Evolutionary conservation across 129 eudicot species (phyloP).

Genomic region (Sambucus nigra): DNA sequence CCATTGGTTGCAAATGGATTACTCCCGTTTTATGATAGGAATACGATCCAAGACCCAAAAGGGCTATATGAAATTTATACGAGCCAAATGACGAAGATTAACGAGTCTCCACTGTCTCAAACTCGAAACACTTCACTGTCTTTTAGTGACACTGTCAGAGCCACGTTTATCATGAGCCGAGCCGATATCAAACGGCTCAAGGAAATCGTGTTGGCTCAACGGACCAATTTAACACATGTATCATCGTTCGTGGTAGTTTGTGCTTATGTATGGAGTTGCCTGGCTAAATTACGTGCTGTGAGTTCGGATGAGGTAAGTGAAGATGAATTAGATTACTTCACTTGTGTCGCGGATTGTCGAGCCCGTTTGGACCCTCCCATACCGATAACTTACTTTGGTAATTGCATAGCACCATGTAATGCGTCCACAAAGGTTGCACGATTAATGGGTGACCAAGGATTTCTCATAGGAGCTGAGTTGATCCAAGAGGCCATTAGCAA

Average conservation of each 20-base stretch:
- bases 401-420: constrained; percentile 8
- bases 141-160: constrained; percentile 1
- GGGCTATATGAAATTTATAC: constrained; percentile 1
- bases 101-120: not conserved
- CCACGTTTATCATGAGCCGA: not conserved
- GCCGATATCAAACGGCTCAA: constrained; percentile 5
- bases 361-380: constrained; percentile 14
- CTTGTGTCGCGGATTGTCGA: constrained; percentile 12
- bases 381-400: constrained; percentile 24
- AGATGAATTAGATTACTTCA: not conserved
- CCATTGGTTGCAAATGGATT: too few relatives aligned
- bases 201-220: not conserved
- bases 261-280: constrained; percentile 20
- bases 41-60: constrained; percentile 10
- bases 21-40: constrained; percentile 20
- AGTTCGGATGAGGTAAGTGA: not conserved
- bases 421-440: not conserved
- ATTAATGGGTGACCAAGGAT: constrained; percentile 17
- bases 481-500: constrained; percentile 1
- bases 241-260: constrained; percentile 14
- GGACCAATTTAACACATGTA: not conserved
- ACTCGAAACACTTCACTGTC: too few relatives aligned
- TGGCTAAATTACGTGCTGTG: constrained; percentile 6
- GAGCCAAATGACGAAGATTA: not conserved
- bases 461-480: constrained; percentile 3